Percentiles rank a stretch among this genome's conserved stretches.
phyloP scores from a whole-genome alignment of 2,329 filamentous ascomycete genomes.

The Rhynchosporium agropyri region DNA sequence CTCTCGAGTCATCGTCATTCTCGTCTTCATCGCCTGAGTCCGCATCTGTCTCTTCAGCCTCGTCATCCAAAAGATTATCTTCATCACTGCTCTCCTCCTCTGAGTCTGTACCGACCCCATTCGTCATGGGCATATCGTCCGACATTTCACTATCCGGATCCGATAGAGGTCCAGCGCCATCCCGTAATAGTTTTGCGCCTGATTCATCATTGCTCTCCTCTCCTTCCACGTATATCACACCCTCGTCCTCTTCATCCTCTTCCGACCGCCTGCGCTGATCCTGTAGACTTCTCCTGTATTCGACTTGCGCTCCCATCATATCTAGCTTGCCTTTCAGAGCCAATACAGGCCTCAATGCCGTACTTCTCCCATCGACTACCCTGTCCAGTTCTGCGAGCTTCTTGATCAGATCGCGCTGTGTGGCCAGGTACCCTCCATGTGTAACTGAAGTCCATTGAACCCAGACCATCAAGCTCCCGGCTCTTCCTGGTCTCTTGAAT shows the following conservation, averaged over 20 bases:
- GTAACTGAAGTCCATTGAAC: constrained; percentile 92
- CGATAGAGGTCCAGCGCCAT: constrained; percentile 34
- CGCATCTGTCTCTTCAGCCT: constrained; percentile 50
- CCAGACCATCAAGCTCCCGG: constrained; percentile 90
- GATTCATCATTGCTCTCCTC: constrained; percentile 62
- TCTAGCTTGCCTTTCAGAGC: constrained; percentile 94
- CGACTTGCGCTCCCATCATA: constrained; percentile 88
- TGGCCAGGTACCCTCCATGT: constrained; percentile 88
- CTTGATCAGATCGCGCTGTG: constrained; percentile 79
- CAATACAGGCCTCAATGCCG: constrained; percentile 78
- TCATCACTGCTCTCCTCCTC: constrained; percentile 48
- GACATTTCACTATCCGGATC: constrained; percentile 41
- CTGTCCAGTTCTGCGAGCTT: constrained; percentile 78
- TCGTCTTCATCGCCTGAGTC: constrained; percentile 48
- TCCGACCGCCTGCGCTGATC: constrained; percentile 46
- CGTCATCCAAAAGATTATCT: constrained; percentile 53
- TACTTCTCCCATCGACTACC: constrained; percentile 84
- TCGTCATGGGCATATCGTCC: constrained; percentile 46
- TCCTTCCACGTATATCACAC: constrained; percentile 86
- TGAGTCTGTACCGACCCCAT: constrained; percentile 51
- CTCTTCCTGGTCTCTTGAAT: constrained; percentile 83
- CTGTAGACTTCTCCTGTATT: constrained; percentile 72
- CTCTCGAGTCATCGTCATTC: constrained; percentile 49
- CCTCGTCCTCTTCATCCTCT: constrained; percentile 52
- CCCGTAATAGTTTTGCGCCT: constrained; percentile 48